Conservation (phyloP, 257 asterid genomes). For the Solanum pinnatisectum region DNA sequence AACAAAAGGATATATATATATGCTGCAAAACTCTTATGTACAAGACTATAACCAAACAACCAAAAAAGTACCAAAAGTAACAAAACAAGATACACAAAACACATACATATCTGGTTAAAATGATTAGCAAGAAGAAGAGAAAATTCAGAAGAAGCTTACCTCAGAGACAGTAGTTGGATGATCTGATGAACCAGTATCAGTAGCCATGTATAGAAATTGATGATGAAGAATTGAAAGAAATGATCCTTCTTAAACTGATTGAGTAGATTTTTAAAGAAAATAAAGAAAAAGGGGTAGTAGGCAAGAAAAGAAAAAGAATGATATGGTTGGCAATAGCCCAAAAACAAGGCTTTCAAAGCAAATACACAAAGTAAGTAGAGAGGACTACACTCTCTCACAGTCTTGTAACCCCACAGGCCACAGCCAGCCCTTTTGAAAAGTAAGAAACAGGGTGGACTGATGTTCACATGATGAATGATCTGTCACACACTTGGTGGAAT, state of each 20-base stretch:
- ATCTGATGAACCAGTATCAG: slow-evolving; percentile 47
- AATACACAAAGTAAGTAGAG: slow-evolving; percentile 10
- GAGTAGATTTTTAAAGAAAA: neutral
- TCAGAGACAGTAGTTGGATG: slow-evolving; percentile 21
- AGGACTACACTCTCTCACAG: slow-evolving; percentile 8
- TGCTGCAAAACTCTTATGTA: neutral
- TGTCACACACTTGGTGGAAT: slow-evolving; percentile 45
- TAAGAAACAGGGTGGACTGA: slow-evolving; percentile 12
- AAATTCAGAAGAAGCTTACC: slow-evolving; percentile 19
- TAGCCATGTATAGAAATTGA: slow-evolving; percentile 44
- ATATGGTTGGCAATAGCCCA: slow-evolving; percentile 55
- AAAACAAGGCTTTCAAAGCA: slow-evolving; percentile 26
- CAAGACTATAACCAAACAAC: neutral
- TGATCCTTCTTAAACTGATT: neutral
- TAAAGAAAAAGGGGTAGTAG: neutral
- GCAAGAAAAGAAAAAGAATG: slow-evolving; percentile 28
- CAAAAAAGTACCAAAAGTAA: neutral
- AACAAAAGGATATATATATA: neutral
- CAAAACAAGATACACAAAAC: neutral
- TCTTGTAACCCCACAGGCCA: neutral
- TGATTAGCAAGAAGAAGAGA: neutral
- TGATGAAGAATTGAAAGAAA: neutral
- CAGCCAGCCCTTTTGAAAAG: neutral
- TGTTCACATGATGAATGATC: slow-evolving; percentile 62
- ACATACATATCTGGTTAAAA: no score